Percentiles rank a stretch among this genome's conserved stretches.
phyloP scores from a whole-genome alignment of 495 filamentous ascomycete genomes.

The Penicillium steckii region DNA sequence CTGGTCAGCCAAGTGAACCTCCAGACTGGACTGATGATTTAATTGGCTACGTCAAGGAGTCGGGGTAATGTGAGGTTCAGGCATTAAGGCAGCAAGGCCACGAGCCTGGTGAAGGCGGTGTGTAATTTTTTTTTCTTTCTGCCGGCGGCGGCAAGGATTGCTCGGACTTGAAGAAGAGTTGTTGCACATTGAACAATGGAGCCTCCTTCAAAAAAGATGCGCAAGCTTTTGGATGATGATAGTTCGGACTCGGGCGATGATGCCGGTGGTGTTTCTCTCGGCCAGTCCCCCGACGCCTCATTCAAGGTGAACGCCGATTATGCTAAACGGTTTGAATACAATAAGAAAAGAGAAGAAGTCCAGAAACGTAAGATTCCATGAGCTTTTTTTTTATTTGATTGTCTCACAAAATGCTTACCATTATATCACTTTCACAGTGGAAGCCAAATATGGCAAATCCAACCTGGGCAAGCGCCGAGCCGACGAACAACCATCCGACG shows the following conservation, averaged over 20 bases:
- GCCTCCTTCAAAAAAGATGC: constrained; percentile 46
- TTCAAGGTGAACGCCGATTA: constrained; percentile 91
- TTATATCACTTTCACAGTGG: constrained; percentile 52
- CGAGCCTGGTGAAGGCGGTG: constrained; percentile 15
- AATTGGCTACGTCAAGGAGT: constrained; percentile 46
- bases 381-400: background rate
- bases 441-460: constrained; percentile 75
- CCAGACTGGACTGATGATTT: constrained; percentile 22
- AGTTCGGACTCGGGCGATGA: constrained; percentile 56
- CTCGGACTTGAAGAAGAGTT: constrained; percentile 5
- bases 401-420: constrained; percentile 9
- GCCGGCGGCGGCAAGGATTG: constrained; percentile 14
- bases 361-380: constrained; percentile 64
- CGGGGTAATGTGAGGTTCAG: constrained; percentile 8
- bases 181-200: constrained; percentile 31
- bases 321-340: constrained; percentile 87
- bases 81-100: constrained; percentile 15
- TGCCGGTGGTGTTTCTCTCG: constrained; percentile 44
- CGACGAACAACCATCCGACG: constrained; percentile 40
- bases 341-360: constrained; percentile 91
- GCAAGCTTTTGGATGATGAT: constrained; percentile 48
- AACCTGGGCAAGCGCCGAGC: constrained; percentile 33
- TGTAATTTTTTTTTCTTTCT: constrained; percentile 38
- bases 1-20: constrained; percentile 9
- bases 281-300: constrained; percentile 29